Base-by-base conservation (phyloP, 257 asterid genomes). In the Dorcoceras hygrometricum region DNA sequence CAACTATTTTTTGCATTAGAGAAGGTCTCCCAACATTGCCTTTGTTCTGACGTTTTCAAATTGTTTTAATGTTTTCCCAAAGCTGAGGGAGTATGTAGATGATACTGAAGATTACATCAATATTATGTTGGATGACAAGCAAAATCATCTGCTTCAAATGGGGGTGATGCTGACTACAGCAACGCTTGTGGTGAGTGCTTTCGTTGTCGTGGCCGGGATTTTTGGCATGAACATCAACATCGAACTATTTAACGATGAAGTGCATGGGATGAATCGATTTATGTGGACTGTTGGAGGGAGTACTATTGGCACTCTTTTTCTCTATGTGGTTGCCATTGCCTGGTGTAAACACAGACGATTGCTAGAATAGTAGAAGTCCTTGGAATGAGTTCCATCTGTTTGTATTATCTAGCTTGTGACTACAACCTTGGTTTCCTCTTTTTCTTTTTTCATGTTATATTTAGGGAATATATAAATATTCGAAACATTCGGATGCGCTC, bases 81-180 rank as follows among this genome's bases (percentile, higher is more conserved):
- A 83, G 87, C 83, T 84, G 75, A 79, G 89, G 73, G 89, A 84
- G 71, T 81, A 84, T 6, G 89, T 84, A 3, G 89, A 81, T 8
- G 89, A 81, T 36, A 81, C 89, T 0, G 89, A 84, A 57, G 89
- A 81, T 71, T 84, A 84, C 76, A 84, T 84, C 66, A 84, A 84
- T 39, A 84, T 81, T 1, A 84, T 84, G 89, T 57, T 84, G 73
- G 89, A 84, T 11, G 89, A 84, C 84, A 84, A 84, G 68, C 89
- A 84, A 48, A 84, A 84, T 20, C 86, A 83, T 74, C 84, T 83
- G 39, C 76, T 83, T 25, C 89, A 83, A 73, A 83, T 80, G 86
- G 86, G 82, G 14, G 89, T 86, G 14, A 81, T 80, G 89, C 25
- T 86, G 48, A 80, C 79, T 8, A 81, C 88, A 3, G 89, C 88